Evolutionary conservation across 768 basidiomycete genomes (phyloP), one percentile per base, ranked within the genome.

Genomic region (Hebeloma cylindrosporum): DNA sequence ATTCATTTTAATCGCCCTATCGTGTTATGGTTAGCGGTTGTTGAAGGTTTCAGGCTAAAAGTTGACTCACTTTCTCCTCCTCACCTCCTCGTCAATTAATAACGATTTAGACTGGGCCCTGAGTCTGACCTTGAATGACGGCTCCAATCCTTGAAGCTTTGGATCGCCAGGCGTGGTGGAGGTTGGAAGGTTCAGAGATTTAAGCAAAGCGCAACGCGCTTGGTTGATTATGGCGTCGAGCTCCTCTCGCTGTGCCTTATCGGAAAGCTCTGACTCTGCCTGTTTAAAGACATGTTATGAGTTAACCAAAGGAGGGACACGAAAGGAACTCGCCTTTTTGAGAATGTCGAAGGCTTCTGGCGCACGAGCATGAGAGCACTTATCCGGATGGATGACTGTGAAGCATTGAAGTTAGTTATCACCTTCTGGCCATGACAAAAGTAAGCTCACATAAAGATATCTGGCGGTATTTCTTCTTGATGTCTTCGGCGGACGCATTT

Each of bases 351-450:
- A 96, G 1, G 93, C 93, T 67, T 96, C 91, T 57, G 91, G 85
- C 39, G 91, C 89, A 58, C 83, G 80, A 21, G 79, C 74, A 68
- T 96, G 91, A 62, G 88, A 72, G 57, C 88, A 87, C 77, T 98
- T 99, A 74, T 99, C 96, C 50, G 96, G 96, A 75, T 99, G 96
- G 60, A 99, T 97, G 67, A 96, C 90, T 93, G 62, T 50, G 45
- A 25, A 48, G 17, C n/a, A n/a, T n/a, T n/a, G 50, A 38, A 28
- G 40, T 40, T 43, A 13, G 42, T 41, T 33, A 41, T 37, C 38
- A 22, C 27, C 7, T 20, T 3, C 13, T 35, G 8, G 30, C 28
- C 26, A 45, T 39, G 20, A 26, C n/a, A 40, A 41, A 21, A 36
- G 26, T 29, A 29, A 37, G 38, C 49, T 70, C 84, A 67, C 67